Base-by-base conservation (phyloP, 1,284 basidiomycete genomes). In the Trametes polyzona region DNA sequence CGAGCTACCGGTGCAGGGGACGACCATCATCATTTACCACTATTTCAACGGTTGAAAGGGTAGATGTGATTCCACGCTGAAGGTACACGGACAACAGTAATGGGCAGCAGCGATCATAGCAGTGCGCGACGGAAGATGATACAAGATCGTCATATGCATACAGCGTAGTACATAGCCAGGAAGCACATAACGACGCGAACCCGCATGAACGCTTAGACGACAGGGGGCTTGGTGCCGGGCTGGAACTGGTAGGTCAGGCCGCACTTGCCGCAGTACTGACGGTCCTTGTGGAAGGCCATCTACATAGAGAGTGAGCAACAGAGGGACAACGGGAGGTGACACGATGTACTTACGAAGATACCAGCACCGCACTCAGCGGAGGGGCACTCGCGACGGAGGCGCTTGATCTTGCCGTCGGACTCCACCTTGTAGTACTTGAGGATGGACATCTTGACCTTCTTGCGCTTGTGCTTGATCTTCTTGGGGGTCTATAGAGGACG, bases 401-500 rank as follows among this genome's bases (percentile, higher is more conserved):
- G 95, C 87, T 98, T 96, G 84, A 99, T 96, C 83, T 97, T 97
- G 77, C 96, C 97, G 72, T 98, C 96, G 57, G 93, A 95, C 80
- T 98, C 96, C 72, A 99, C 96, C 82, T 96, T 97, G 85, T 98
- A 98, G 86, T 97, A 98, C 82, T 98, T 98, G 76, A 99, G 84
- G 82, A 98, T 96, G 71, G 95, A 83, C 96, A 97, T 95, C 83
- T 96, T 99, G 84, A 98, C 95, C 86, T 98, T 97, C 86, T 96
- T 96, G 78, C 92, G 90, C 90, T 98, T 98, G 86, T 98, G 96
- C 90, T 98, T 98, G 86, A 98, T 88, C 86, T 98, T 98, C 90
- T 99, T 99, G 79, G 96, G 96, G 74, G 95, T 96, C 93, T 95
- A 69, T 41, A 67, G 30, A 40, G 35, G 52, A 17, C 11, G 33